Conservation (phyloP, 495 filamentous ascomycete species). For the Lophiostoma macrostomum region DNA sequence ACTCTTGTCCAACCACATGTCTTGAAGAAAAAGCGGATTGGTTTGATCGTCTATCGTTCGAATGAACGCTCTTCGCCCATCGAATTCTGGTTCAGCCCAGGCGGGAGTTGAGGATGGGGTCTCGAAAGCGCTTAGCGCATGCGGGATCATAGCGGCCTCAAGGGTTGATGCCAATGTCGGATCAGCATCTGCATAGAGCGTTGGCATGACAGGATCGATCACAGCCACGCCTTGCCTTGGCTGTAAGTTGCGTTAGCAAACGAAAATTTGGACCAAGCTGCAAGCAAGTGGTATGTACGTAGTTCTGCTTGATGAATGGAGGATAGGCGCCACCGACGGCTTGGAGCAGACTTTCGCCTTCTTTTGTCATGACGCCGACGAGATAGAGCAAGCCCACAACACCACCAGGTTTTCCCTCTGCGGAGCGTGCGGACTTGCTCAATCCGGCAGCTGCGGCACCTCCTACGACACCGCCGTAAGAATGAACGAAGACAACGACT, state of each 20-base stretch:
- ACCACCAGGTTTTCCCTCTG: constrained; percentile 43
- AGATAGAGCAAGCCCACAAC: constrained; percentile 48
- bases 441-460: constrained; percentile 40
- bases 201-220: constrained; percentile 18
- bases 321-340: constrained; percentile 16
- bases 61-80: constrained; percentile 8
- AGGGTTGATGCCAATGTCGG: neutral
- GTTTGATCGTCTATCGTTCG: constrained; percentile 10
- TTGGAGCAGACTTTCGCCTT: constrained; percentile 22
- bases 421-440: constrained; percentile 42
- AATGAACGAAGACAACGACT: constrained; percentile 43
- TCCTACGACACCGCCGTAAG: constrained; percentile 42
- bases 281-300: neutral
- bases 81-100: constrained; percentile 13
- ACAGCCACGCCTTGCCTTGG: constrained; percentile 12
- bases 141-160: constrained; percentile 12
- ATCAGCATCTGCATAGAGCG: constrained; percentile 26
- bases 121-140: constrained; percentile 16
- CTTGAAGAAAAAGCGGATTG: constrained; percentile 17
- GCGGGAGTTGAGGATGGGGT: constrained; percentile 5
- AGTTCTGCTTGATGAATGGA: constrained; percentile 16
- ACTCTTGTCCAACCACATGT: constrained; percentile 15
- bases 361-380: constrained; percentile 39
- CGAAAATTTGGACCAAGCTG: too few relatives aligned
- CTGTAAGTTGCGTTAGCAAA: neutral